A percentile compares a stretch with the other conserved stretches of the same genome.
Conservation (phyloP, 495 filamentous ascomycete genomes). For the Neurospora sp. region DNA sequence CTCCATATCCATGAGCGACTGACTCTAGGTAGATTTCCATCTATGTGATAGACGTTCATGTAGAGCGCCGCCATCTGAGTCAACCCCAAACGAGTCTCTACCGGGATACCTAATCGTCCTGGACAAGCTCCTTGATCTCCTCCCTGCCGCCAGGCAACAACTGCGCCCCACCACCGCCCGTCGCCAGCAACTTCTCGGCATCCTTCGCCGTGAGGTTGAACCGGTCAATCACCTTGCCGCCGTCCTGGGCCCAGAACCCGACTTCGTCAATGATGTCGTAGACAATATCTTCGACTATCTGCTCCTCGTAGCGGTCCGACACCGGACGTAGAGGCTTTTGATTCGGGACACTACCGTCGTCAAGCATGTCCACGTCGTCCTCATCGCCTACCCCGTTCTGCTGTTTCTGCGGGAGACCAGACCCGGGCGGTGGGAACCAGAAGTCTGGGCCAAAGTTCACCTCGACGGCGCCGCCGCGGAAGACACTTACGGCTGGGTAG, state of each 20-base stretch:
- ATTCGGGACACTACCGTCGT: slow-evolving; percentile 4
- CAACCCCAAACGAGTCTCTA: neutral
- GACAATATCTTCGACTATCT: slow-evolving; percentile 88
- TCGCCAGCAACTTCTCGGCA: slow-evolving; percentile 26
- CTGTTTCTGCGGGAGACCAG: neutral
- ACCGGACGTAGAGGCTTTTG: slow-evolving; percentile 40
- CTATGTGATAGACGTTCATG: neutral
- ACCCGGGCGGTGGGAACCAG: slow-evolving; percentile 68
- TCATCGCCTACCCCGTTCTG: slow-evolving; percentile 12
- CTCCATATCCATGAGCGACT: neutral
- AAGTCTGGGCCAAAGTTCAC: slow-evolving; percentile 85
- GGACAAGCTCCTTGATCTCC: slow-evolving; percentile 54
- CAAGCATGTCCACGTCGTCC: slow-evolving; percentile 44
- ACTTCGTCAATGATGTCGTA: slow-evolving; percentile 91
- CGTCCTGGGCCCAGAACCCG: slow-evolving; percentile 64
- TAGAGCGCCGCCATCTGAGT: neutral
- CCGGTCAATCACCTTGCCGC: slow-evolving; percentile 36
- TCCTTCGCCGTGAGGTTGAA: slow-evolving; percentile 17
- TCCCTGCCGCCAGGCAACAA: slow-evolving; percentile 31
- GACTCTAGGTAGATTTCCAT: neutral
- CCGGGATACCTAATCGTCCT: slow-evolving; percentile 42
- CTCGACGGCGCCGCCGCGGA: slow-evolving; percentile 81
- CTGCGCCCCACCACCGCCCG: slow-evolving; percentile 20
- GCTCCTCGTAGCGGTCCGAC: slow-evolving; percentile 78
- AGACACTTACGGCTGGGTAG: slow-evolving; percentile 87